Base-by-base conservation (phyloP, 495 filamentous ascomycete genomes). In the Xylaria bambusicola region DNA sequence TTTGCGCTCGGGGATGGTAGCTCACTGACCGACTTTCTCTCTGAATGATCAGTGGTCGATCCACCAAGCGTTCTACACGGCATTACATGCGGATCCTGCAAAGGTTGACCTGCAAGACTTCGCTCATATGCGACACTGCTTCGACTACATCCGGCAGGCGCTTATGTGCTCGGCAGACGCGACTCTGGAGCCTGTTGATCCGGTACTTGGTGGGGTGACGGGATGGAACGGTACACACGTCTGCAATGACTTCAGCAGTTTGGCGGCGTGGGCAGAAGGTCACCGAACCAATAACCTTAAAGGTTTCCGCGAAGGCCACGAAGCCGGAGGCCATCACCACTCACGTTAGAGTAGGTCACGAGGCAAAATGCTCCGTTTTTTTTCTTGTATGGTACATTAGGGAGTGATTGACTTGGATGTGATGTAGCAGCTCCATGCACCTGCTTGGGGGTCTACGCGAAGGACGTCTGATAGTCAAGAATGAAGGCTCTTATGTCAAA, bases 91-190 rank as follows among this genome's bases (percentile, higher is more conserved):
- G 20, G 42, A 13, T 23, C 24, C 42, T 21, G 42, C 20, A 45
- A 23, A 45, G 2, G 42, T 45, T 23, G 42, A 23, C 42, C 5
- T 45, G 42, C 42, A 45, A 23, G 42, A 45, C 20, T 45, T 45
- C 24, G 20, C 60, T 12, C 62, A 65, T 24, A 58, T 65, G 12
- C 48, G 61, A 21, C 62, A 65, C 27, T 65, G 59, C 21, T 27
- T 62, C 31, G 59, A 62, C 21, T 62, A 62, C 26, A 50, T 62
- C 41, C 52, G 59, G 8, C 59, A 62, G 20, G 47, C 52, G 6
- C 54, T 62, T 38, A 56, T 56, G 29, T 62, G 59, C 35, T 31
- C 21, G 20, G 59, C 51, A 3, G 59, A 62, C 31, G 56, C 59
- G 33, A 42, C 59, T 26, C 44, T 62, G 59, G 59, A 62, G 23